Conservation (phyloP, 352 stramenopile species). For the Pythium phragmiticola region DNA sequence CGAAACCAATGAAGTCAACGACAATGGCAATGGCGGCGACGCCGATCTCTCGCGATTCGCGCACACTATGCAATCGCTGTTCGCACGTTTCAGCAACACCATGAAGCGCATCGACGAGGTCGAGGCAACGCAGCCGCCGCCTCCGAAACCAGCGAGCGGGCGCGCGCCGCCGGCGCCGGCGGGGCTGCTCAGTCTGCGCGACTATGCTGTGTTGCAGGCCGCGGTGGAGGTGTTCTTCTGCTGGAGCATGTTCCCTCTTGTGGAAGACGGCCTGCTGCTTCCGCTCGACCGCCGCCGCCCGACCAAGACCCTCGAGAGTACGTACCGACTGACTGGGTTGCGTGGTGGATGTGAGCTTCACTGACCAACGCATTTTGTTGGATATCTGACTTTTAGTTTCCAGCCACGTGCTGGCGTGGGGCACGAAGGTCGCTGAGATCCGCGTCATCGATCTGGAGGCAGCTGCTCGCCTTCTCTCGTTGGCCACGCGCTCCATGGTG, state of each 20-base stretch:
- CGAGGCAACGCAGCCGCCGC: constrained; percentile 25
- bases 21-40: constrained; percentile 14
- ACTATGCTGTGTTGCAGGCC: constrained; percentile 83
- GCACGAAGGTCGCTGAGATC: constrained; percentile 13
- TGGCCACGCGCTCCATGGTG: constrained; percentile 48
- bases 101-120: constrained; percentile 49
- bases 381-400: constrained; percentile 37
- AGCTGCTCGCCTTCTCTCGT: constrained; percentile 34
- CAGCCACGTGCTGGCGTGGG: constrained; percentile 50
- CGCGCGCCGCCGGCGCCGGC: constrained; percentile 41
- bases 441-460: constrained; percentile 8
- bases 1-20: constrained; percentile 10
- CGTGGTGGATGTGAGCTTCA: not conserved
- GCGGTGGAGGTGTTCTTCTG: constrained; percentile 73
- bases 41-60: constrained; percentile 11
- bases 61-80: constrained; percentile 8
- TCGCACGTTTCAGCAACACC: constrained; percentile 34
- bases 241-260: constrained; percentile 57
- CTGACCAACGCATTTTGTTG: not conserved
- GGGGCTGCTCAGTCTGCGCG: constrained; percentile 75
- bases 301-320: constrained; percentile 81
- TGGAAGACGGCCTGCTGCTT: constrained; percentile 52
- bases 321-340: constrained; percentile 15
- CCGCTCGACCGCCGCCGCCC: constrained; percentile 62
- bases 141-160: not conserved